These are phyloP conservation scores for Candida endomychidarum DNA, from an alignment of 805 yeast species.

Conservation along the genomic window DNA sequence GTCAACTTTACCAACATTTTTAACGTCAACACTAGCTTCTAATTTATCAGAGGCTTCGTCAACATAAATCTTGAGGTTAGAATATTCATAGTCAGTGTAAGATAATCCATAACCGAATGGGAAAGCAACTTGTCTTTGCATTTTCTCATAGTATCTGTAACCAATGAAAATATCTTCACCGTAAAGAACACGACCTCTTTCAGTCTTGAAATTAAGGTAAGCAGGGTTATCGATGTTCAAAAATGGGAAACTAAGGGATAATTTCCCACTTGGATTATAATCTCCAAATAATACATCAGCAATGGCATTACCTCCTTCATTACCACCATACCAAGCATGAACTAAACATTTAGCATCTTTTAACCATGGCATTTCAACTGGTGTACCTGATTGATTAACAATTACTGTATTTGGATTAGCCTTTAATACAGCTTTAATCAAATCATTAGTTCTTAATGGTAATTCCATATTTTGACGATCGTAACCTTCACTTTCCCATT, in stretches of 20 bases:
- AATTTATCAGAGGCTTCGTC: constrained; percentile 26
- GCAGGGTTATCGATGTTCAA: constrained; percentile 29
- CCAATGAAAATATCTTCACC: constrained; percentile 70
- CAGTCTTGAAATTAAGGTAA: constrained; percentile 30
- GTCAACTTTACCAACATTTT: constrained; percentile 46
- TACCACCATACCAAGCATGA: constrained; percentile 38
- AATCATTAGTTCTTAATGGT: constrained; percentile 21
- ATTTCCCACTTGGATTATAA: constrained; percentile 56
- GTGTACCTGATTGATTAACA: constrained; percentile 37
- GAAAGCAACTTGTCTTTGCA: constrained; percentile 48
- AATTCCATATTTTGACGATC: constrained; percentile 32
- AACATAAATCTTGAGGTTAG: constrained; percentile 31
- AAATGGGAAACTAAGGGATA: constrained; percentile 22
- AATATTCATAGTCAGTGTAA: constrained; percentile 49
- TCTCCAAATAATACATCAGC: constrained; percentile 63
- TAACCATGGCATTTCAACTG: constrained; percentile 34
- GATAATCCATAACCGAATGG: constrained; percentile 67
- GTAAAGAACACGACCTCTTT: constrained; percentile 32
- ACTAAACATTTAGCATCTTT: constrained; percentile 23
- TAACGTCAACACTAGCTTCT: constrained; percentile 39
- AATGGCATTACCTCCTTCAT: constrained; percentile 53
- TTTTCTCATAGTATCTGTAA: constrained; percentile 58
- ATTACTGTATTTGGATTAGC: constrained; percentile 32
- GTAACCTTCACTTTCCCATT: constrained; percentile 35
- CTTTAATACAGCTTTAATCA: constrained; percentile 25